Conservation (phyloP, 2,329 filamentous ascomycete species). For the Beauveria sp. region DNA sequence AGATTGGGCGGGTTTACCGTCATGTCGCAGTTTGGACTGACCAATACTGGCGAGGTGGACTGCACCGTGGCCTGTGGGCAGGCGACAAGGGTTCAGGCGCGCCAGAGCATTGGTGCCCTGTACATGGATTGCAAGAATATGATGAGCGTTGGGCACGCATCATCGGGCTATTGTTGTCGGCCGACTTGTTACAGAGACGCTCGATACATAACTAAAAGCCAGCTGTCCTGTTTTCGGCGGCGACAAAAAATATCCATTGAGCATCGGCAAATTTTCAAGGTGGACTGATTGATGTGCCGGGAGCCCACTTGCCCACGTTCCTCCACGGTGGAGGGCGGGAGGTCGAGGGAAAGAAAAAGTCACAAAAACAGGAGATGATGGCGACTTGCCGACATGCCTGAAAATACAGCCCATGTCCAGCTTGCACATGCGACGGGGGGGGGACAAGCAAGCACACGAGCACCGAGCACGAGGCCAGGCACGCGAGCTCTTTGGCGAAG, state of each 20-base stretch:
- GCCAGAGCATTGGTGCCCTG: too few relatives aligned
- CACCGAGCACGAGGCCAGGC: conserved; percentile 16
- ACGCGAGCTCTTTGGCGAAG: conserved; percentile 7
- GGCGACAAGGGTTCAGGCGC: neutral
- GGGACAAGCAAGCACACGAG: neutral
- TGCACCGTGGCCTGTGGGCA: neutral
- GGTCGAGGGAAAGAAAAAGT: neutral
- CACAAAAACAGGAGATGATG: neutral
- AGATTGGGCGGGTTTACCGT: too few relatives aligned
- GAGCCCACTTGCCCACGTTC: neutral
- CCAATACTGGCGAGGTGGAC: neutral
- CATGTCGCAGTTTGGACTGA: neutral
- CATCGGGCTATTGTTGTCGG: neutral
- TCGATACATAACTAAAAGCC: neutral
- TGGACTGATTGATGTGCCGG: neutral
- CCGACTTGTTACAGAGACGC: too few relatives aligned
- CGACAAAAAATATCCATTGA: neutral
- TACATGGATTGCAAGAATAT: too few relatives aligned
- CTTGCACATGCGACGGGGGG: neutral
- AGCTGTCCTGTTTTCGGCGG: too few relatives aligned
- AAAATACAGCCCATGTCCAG: neutral
- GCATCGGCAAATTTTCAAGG: neutral
- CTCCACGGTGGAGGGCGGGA: neutral
- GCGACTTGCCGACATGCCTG: neutral
- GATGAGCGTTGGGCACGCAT: too few relatives aligned